Evolutionary conservation across 805 yeast genomes (phyloP).

Genomic region (Candida vaughaniae): DNA sequence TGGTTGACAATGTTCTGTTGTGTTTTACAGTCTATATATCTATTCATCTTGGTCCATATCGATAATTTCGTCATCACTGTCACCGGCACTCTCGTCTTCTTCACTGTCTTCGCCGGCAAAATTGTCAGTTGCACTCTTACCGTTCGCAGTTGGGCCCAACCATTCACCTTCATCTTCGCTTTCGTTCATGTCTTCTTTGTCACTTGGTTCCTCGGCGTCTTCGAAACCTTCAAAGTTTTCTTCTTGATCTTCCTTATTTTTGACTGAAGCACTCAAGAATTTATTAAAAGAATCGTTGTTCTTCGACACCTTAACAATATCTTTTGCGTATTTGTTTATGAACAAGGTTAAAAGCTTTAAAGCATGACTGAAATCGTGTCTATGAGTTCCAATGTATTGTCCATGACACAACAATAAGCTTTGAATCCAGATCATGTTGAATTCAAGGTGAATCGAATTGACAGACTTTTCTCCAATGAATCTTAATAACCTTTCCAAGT

Average conservation of each 20-base stretch:
- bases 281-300: slow-evolving; percentile 54
- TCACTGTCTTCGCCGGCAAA: slow-evolving; percentile 10
- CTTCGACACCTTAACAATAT: slow-evolving; percentile 54
- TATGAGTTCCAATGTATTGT: slow-evolving; percentile 59
- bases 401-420: slow-evolving; percentile 73
- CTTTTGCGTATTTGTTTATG: slow-evolving; percentile 70
- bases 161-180: slow-evolving; percentile 28
- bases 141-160: slow-evolving; percentile 27
- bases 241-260: slow-evolving; percentile 18
- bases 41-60: neutral
- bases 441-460: slow-evolving; percentile 82
- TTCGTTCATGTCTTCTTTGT: slow-evolving; percentile 29
- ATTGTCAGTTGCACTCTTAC: slow-evolving; percentile 33
- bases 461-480: slow-evolving; percentile 68
- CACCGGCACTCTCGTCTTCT: slow-evolving; percentile 15
- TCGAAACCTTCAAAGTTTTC: slow-evolving; percentile 26
- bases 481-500: slow-evolving; percentile 62
- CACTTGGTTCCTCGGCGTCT: slow-evolving; percentile 15
- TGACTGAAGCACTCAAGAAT: slow-evolving; percentile 43
- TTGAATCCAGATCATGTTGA: slow-evolving; percentile 78
- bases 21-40: too few species aligned
- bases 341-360: slow-evolving; percentile 74
- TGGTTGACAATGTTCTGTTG: too few species aligned
- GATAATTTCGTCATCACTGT: slow-evolving; percentile 1
- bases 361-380: slow-evolving; percentile 60